These are phyloP conservation scores for Myriosclerotinia duriaeana DNA, from an alignment of 2,329 filamentous ascomycete genomes.

Conservation along the genomic window DNA sequence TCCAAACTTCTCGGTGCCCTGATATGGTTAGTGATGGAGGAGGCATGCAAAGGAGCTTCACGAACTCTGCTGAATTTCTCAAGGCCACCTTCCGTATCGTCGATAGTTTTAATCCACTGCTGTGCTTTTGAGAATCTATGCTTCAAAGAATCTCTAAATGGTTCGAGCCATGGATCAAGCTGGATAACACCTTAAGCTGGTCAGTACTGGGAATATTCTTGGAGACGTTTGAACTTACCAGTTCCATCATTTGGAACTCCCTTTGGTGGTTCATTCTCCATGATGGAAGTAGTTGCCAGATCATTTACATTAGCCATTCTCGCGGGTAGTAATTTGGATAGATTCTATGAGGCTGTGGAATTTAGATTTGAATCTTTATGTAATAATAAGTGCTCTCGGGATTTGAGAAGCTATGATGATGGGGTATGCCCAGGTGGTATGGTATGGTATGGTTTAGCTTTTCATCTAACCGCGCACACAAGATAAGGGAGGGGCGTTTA, in stretches of 20 bases:
- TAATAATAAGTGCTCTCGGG: slow-evolving; percentile 3
- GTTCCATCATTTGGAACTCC: slow-evolving; percentile 68
- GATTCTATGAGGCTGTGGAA: not conserved
- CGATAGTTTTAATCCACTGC: slow-evolving; percentile 81
- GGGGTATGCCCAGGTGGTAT: slow-evolving; percentile 15
- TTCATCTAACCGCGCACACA: slow-evolving; percentile 11
- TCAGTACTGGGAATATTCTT: slow-evolving; percentile 26
- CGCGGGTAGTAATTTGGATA: slow-evolving; percentile 17
- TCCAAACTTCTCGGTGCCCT: slow-evolving; percentile 86
- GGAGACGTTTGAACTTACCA: slow-evolving; percentile 50
- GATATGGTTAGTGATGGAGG: slow-evolving; percentile 26
- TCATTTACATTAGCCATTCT: slow-evolving; percentile 38
- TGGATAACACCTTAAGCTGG: slow-evolving; percentile 72
- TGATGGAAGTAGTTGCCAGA: slow-evolving; percentile 36
- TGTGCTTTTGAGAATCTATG: slow-evolving; percentile 76
- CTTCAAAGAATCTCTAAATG: slow-evolving; percentile 76
- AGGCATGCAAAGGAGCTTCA: slow-evolving; percentile 24
- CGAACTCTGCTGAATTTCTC: slow-evolving; percentile 84
- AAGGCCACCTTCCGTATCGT: slow-evolving; percentile 81
- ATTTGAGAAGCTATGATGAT: slow-evolving; percentile 21
- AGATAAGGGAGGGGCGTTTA: slow-evolving; percentile 14
- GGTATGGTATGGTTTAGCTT: slow-evolving; percentile 11
- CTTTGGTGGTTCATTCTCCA: slow-evolving; percentile 45
- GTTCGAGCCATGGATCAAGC: slow-evolving; percentile 85
- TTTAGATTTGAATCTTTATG: slow-evolving; percentile 6